Conservation (phyloP, 2,329 filamentous ascomycete species). For the Cytospora paraplurivora region DNA sequence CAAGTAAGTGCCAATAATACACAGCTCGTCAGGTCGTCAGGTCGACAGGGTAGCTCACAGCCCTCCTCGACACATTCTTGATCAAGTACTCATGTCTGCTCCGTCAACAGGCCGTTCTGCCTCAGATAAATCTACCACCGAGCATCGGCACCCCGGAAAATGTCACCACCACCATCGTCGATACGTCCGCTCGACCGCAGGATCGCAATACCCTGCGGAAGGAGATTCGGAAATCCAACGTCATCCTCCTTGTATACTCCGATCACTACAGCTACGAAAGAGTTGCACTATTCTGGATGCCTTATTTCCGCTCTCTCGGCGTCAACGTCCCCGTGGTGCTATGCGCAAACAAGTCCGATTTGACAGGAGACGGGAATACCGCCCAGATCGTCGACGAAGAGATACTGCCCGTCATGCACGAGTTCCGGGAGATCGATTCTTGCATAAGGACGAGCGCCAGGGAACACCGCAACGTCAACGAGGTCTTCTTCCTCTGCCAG, state of each 20-base stretch:
- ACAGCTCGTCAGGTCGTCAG: no score
- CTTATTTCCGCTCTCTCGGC: constrained; percentile 95
- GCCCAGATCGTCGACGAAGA: constrained; percentile 91
- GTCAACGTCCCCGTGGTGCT: constrained; percentile 97
- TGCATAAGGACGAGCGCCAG: constrained; percentile 93
- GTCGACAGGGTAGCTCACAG: no score
- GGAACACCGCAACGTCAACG: constrained; percentile 91
- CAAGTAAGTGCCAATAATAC: constrained; percentile 38
- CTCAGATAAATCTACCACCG: constrained; percentile 92
- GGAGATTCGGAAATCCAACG: constrained; percentile 95
- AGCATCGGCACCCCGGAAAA: constrained; percentile 93
- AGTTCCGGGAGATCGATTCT: constrained; percentile 98
- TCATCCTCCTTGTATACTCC: constrained; percentile 94
- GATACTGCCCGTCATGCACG: constrained; percentile 96
- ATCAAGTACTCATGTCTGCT: neutral
- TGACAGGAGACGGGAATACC: constrained; percentile 72
- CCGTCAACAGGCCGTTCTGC: constrained; percentile 73
- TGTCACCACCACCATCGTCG: constrained; percentile 95
- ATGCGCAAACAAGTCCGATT: constrained; percentile 96
- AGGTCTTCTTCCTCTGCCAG: constrained; percentile 96
- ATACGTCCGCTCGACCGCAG: constrained; percentile 93
- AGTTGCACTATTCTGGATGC: constrained; percentile 97
- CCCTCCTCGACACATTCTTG: neutral
- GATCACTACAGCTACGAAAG: constrained; percentile 99
- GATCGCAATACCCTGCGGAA: constrained; percentile 88